Conservation (phyloP, 2,329 filamentous ascomycete species). For the Aureobasidium pullulans region DNA sequence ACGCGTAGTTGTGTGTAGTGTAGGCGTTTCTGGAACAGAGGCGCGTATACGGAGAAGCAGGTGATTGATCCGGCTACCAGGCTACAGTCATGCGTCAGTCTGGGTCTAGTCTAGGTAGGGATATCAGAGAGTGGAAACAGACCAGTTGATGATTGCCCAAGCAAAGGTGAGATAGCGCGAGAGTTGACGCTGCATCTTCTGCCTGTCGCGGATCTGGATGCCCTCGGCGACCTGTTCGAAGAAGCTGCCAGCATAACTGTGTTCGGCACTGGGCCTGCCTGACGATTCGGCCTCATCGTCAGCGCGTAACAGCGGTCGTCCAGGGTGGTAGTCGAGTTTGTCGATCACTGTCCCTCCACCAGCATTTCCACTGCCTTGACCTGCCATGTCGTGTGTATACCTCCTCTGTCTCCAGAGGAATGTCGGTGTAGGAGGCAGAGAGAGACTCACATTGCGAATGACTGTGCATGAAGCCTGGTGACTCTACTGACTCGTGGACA, state of each 20-base stretch:
- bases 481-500: neutral
- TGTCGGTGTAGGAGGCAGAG: neutral
- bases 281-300: slow-evolving; percentile 24
- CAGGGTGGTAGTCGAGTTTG: slow-evolving; percentile 43
- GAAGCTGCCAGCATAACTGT: slow-evolving; percentile 45
- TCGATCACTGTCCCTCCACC: slow-evolving; percentile 29
- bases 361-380: neutral
- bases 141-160: slow-evolving; percentile 55
- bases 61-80: slow-evolving; percentile 88
- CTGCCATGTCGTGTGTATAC: neutral
- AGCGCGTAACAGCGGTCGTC: slow-evolving; percentile 35
- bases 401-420: slow-evolving; percentile 1
- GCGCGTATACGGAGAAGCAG: slow-evolving; percentile 89
- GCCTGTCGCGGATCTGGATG: slow-evolving; percentile 51
- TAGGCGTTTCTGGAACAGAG: slow-evolving; percentile 76
- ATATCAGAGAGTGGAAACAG: slow-evolving; percentile 15
- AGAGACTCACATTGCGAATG: neutral
- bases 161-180: slow-evolving; percentile 50
- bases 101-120: neutral
- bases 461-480: neutral
- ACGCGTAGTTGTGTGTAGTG: slow-evolving; percentile 88
- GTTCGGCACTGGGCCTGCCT: slow-evolving; percentile 32
- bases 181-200: slow-evolving; percentile 46
- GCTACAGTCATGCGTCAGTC: slow-evolving; percentile 23
- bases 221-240: slow-evolving; percentile 55